Evolutionary conservation across 139 green algal species (phyloP).

Genomic region (Chlamydomonas sphaeroides): DNA sequence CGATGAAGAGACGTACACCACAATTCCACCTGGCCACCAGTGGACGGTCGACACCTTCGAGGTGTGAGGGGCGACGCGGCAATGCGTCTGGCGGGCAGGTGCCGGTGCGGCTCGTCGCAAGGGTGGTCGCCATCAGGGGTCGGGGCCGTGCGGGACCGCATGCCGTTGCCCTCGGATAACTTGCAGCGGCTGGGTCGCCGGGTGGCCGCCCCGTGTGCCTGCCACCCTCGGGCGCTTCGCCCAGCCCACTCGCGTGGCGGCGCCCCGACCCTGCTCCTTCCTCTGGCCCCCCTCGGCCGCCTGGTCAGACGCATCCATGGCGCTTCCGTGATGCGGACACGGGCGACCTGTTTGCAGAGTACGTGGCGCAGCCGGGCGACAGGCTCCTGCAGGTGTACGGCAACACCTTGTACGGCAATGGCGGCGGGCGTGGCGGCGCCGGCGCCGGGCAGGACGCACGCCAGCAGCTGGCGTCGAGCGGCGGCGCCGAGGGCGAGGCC

Average conservation of each 20-base stretch:
- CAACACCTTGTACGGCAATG: neutral
- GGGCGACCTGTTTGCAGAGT: neutral
- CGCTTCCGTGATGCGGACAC: conserved; percentile 2
- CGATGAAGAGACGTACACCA: conserved; percentile 26
- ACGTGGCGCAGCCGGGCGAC: conserved; percentile 8
- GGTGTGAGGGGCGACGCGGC: no score
- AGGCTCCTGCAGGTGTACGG: conserved; percentile 16
- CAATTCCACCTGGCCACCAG: conserved; percentile 1
- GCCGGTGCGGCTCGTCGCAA: no score
- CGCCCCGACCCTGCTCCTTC: neutral
- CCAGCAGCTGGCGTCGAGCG: no score
- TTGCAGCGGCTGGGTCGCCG: no score
- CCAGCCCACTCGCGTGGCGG: neutral
- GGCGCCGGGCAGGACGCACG: no score
- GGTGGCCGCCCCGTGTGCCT: no score
- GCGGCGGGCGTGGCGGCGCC: neutral
- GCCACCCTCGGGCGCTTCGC: no score
- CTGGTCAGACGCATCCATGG: conserved; percentile 11
- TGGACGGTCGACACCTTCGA: conserved; percentile 37
- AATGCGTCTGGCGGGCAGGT: no score
- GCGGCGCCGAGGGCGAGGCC: no score
- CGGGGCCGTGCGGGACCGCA: no score
- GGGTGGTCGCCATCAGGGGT: no score
- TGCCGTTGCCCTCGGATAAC: no score
- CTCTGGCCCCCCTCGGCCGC: neutral